These are phyloP conservation scores for Coniferiporia sulphurascens DNA, from an alignment of 1,284 basidiomycete genomes.

Conservation along the genomic window DNA sequence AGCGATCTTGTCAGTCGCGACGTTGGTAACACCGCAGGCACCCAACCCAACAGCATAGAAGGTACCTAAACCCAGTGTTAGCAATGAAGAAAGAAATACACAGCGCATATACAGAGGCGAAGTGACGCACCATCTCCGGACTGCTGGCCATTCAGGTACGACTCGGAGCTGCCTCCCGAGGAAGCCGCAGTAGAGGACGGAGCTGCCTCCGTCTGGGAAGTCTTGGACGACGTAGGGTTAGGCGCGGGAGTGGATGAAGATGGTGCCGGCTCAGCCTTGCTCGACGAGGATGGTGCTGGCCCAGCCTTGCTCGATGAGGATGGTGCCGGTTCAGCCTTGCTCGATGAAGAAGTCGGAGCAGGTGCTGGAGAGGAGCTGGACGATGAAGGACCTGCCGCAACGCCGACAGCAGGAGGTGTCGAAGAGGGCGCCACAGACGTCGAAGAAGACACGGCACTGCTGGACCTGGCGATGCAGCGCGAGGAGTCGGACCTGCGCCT, in stretches of 20 bases:
- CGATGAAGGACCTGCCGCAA: not conserved
- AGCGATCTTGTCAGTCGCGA: constrained; percentile 29
- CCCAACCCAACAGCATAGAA: constrained; percentile 27
- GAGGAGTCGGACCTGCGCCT: constrained; percentile 9
- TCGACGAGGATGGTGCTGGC: not conserved
- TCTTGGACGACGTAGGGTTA: not conserved
- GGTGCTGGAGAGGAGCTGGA: not conserved
- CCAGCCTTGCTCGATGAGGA: not conserved
- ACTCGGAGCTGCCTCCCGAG: not conserved
- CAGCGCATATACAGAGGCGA: not conserved
- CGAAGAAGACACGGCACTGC: not conserved
- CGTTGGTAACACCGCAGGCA: constrained; percentile 28
- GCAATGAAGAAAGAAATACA: not conserved
- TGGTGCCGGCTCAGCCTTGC: not conserved
- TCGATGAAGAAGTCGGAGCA: not conserved
- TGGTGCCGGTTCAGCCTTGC: not conserved
- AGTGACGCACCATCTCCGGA: constrained; percentile 11
- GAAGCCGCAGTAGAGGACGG: not conserved
- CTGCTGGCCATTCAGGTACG: constrained; percentile 13
- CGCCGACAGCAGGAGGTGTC: not conserved
- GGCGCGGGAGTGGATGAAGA: not conserved
- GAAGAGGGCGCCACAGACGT: not conserved
- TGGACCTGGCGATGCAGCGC: constrained; percentile 8
- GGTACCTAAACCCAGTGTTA: constrained; percentile 13
- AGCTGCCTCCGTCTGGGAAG: too few relatives aligned